Conservation (phyloP, 2,329 filamentous ascomycete genomes). For the Xylaria sp. region DNA sequence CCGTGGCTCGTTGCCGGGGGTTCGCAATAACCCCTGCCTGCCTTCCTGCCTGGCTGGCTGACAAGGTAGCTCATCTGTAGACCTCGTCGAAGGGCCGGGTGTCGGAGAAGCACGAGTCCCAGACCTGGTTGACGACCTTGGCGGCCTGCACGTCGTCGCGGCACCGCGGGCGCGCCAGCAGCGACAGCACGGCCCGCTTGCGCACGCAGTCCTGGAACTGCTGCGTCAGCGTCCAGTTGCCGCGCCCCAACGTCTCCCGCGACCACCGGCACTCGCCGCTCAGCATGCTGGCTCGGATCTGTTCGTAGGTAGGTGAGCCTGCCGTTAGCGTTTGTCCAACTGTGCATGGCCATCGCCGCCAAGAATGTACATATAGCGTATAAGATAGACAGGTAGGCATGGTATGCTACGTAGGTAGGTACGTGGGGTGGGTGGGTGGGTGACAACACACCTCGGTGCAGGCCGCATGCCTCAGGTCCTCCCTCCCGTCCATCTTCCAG, state of each 20-base stretch:
- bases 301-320: conserved; percentile 6
- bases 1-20: no score
- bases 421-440: neutral
- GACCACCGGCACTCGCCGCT: conserved; percentile 93
- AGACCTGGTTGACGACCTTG: conserved; percentile 94
- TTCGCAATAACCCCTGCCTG: no score
- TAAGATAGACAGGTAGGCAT: no score
- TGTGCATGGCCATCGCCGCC: no score
- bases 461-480: conserved; percentile 81
- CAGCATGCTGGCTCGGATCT: conserved; percentile 91
- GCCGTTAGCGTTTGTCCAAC: no score
- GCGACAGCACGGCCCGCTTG: conserved; percentile 75
- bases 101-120: conserved; percentile 94
- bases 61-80: conserved; percentile 63
- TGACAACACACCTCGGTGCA: conserved; percentile 76
- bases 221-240: conserved; percentile 86
- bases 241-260: conserved; percentile 80
- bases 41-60: neutral
- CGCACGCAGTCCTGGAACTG: conserved; percentile 94
- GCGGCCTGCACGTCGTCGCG: conserved; percentile 84
- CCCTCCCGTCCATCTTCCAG: conserved; percentile 85
- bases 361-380: no score
- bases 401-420: no score
- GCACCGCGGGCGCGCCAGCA: conserved; percentile 77
- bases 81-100: conserved; percentile 97